phyloP scores from a whole-genome alignment of 495 filamentous ascomycete species.

The Xylaria bambusicola region DNA sequence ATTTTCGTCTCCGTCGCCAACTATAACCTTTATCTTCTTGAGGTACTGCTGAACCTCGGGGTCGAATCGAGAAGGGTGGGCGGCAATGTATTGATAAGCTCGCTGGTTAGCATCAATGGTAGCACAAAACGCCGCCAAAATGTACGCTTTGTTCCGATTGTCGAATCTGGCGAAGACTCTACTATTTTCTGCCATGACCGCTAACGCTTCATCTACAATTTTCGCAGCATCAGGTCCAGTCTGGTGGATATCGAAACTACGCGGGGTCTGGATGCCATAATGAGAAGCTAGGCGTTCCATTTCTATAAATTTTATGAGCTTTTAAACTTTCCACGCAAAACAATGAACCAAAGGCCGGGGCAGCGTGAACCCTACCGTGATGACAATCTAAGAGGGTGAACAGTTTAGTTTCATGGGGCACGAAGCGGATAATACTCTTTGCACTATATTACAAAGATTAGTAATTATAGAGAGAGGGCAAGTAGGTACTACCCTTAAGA shows the following conservation, averaged over 20 bases:
- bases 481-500: not conserved
- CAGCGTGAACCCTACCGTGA: not conserved
- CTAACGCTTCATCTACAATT: not conserved
- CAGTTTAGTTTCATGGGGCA: not conserved
- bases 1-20: not conserved
- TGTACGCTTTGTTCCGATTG: not conserved
- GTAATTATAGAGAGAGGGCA: constrained; percentile 1
- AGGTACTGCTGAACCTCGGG: constrained; percentile 4
- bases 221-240: constrained; percentile 2
- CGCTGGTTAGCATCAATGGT: constrained; percentile 2
- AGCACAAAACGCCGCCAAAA: constrained; percentile 2
- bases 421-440: not conserved
- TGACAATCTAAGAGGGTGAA: not conserved
- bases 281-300: constrained; percentile 3
- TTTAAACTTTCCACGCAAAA: not conserved
- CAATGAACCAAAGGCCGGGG: not conserved
- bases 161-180: not conserved
- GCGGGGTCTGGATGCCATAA: constrained; percentile 1
- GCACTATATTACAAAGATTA: not conserved
- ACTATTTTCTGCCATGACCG: not conserved
- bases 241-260: constrained; percentile 5
- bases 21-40: constrained; percentile 1
- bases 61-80: constrained; percentile 4
- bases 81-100: not conserved
- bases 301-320: not conserved